Evolutionary conservation across 2,329 filamentous ascomycete genomes (phyloP), one percentile per base, ranked within the genome.

Genomic region (Akanthomyces dipterigenus): DNA sequence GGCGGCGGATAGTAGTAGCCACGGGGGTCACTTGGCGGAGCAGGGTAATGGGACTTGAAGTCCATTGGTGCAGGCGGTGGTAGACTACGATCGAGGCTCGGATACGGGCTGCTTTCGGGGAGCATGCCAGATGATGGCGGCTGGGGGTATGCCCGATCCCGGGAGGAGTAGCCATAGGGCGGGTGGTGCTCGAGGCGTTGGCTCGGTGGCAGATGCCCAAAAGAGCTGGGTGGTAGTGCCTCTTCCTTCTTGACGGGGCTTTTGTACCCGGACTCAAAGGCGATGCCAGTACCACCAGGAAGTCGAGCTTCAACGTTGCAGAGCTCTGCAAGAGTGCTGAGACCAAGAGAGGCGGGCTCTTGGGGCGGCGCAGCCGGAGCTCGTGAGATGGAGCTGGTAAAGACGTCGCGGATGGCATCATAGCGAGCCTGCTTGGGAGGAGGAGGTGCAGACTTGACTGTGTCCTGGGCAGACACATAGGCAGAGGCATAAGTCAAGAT

Each of bases 391-490:
- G 72, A 69, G 58, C 73, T 69, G 14, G 73, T 73, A 63, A 78
- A 78, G 34, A 78, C 72, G 62, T 78, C 76, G n/a, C 71, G 65
- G 34, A 72, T 69, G n/a, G 71, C 70, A 48, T 72, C 71, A 53
- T 72, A 72, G 5, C 66, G 57, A 22, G 58, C 61, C 26, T 55
- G 63, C 57, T 66, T 67, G 1, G 63, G 62, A 24, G 58, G 45
- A 5, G 62, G 57, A 3, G 60, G 43, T n/a, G 54, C 55, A 14
- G 56, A 14, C 22, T 63, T 61, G 28, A 42, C 34, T 6, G 56
- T 38, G 48, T 64, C 64, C 36, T 62, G 45, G 5, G 64, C 62
- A 22, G 65, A 64, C 12, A 67, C 64, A 49, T 63, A 65, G 42
- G 63, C 65, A 5, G 63, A 65, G 0, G 67, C 66, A 59, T 67